A percentile compares a stretch with the other conserved stretches of the same genome.
Conservation (phyloP, 1,139 yeast species). For the Kodamaea suecica region DNA sequence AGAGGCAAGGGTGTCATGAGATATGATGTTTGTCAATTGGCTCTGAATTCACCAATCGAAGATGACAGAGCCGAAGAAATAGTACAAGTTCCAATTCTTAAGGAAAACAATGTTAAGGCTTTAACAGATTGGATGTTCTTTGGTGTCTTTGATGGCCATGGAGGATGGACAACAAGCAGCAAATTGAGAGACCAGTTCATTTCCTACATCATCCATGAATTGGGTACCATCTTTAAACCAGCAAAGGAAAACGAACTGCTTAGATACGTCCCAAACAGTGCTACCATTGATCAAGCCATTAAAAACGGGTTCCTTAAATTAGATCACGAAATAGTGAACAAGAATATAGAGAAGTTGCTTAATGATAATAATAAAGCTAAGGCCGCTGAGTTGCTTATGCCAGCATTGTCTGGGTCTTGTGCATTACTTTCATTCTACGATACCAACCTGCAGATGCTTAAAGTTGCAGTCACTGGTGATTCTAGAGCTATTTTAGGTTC, state of each 20-base stretch:
- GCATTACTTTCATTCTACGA: constrained; percentile 86
- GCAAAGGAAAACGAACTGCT: constrained; percentile 47
- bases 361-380: constrained; percentile 55
- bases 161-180: constrained; percentile 92
- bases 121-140: constrained; percentile 90
- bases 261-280: constrained; percentile 58
- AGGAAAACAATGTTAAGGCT: constrained; percentile 49
- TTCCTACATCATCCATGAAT: constrained; percentile 70
- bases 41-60: constrained; percentile 92
- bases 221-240: constrained; percentile 64
- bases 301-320: constrained; percentile 75
- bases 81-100: constrained; percentile 72
- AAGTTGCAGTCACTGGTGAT: constrained; percentile 96
- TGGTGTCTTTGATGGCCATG: constrained; percentile 96
- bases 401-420: constrained; percentile 95
- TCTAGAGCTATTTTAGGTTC: constrained; percentile 90
- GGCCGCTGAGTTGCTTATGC: constrained; percentile 78
- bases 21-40: constrained; percentile 84
- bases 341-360: constrained; percentile 66
- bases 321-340: constrained; percentile 83
- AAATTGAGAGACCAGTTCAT: constrained; percentile 78
- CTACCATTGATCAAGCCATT: constrained; percentile 75
- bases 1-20: constrained; percentile 91
- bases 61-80: constrained; percentile 89
- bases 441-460: constrained; percentile 63